Evolutionary conservation across 108 stramenopile genomes (phyloP).

Genomic region (Pseudonitzschia multistriata): DNA sequence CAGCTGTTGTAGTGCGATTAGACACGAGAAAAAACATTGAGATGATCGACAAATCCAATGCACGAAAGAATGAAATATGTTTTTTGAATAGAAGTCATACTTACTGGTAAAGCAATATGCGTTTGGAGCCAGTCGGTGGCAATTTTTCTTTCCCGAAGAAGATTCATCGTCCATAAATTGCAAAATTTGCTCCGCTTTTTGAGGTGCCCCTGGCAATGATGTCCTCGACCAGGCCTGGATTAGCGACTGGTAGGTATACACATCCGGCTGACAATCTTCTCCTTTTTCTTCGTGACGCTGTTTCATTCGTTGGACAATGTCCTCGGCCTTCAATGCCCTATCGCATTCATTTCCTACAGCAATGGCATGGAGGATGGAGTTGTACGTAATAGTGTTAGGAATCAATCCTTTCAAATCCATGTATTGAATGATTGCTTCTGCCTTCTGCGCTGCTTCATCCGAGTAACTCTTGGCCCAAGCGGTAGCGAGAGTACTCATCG

Average conservation of each 20-base stretch:
- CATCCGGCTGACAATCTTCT: constrained; percentile 30
- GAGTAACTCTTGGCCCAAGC: constrained; percentile 40
- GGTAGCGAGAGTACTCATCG: constrained; percentile 33
- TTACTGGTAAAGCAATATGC: constrained; percentile 34
- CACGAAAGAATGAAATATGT: too few relatives aligned
- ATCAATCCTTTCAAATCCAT: constrained; percentile 55
- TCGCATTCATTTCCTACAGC: constrained; percentile 37
- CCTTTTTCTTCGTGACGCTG: constrained; percentile 29
- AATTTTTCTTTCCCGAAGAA: not conserved
- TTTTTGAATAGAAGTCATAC: not conserved
- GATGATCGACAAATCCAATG: not conserved
- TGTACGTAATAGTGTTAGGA: constrained; percentile 63
- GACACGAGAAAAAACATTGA: not conserved
- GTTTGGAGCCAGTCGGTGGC: constrained; percentile 23
- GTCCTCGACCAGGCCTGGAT: constrained; percentile 41
- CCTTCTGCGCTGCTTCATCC: constrained; percentile 38
- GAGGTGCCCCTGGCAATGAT: constrained; percentile 29
- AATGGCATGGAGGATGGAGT: constrained; percentile 52
- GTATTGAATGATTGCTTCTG: constrained; percentile 45
- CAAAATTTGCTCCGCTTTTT: constrained; percentile 48
- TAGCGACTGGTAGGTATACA: constrained; percentile 37
- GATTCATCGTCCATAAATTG: constrained; percentile 21
- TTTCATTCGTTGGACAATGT: constrained; percentile 51
- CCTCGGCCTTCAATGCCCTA: constrained; percentile 40
- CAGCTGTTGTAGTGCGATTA: constrained; percentile 16